phyloP scores from a whole-genome alignment of 768 basidiomycete species.

The Baorangia bicolor region DNA sequence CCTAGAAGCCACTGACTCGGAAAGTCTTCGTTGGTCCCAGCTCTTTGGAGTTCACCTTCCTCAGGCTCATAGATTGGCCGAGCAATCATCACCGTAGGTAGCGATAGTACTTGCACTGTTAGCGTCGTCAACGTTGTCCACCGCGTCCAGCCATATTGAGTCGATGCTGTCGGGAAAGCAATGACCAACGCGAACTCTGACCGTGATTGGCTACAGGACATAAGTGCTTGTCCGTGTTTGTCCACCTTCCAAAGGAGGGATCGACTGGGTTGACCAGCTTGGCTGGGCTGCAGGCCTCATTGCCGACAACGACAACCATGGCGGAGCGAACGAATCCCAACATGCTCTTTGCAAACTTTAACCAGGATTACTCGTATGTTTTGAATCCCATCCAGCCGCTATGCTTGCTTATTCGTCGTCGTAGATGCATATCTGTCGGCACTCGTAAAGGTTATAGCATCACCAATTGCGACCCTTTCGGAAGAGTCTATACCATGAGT shows the following conservation, averaged over 20 bases:
- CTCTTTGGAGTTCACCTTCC: neutral
- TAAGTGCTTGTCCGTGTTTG: conserved; percentile 19
- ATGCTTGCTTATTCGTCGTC: conserved; percentile 2
- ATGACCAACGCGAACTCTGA: neutral
- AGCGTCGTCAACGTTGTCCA: neutral
- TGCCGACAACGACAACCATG: conserved; percentile 28
- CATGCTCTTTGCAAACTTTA: conserved; percentile 92
- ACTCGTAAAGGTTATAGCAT: conserved; percentile 96
- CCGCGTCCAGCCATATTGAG: neutral
- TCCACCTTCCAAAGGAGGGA: conserved; percentile 10
- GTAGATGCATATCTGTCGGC: conserved; percentile 88
- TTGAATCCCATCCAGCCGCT: neutral
- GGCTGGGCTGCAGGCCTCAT: neutral
- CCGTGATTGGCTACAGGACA: neutral
- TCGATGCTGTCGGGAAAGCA: neutral
- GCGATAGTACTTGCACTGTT: neutral
- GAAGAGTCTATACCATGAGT: conserved; percentile 94
- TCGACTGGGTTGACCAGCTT: neutral
- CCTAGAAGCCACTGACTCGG: neutral
- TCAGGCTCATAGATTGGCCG: no score
- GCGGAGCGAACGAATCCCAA: conserved; percentile 42
- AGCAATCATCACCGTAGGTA: neutral
- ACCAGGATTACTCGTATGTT: conserved; percentile 92
- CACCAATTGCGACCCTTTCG: conserved; percentile 97
- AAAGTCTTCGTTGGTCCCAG: neutral